Base-by-base conservation (phyloP, 2,329 filamentous ascomycete genomes). In the Albophoma yamanashiensis region DNA sequence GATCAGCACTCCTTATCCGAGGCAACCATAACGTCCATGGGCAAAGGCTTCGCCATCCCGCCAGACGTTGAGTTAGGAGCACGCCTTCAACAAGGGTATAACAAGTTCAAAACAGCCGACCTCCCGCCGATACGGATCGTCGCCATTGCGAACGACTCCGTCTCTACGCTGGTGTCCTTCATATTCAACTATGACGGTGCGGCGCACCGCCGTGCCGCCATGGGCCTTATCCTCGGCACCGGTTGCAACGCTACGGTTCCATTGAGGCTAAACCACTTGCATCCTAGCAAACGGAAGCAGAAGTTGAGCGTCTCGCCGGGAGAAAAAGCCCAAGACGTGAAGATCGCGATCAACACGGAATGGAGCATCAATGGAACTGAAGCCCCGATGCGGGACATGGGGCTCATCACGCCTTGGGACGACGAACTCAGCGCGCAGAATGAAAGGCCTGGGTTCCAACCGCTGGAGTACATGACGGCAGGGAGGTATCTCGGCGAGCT, bases 381-480 rank as follows among this genome's bases (percentile, higher is more conserved):
- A n/a, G 77, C 80, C 8, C 88, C 89, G 0, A 75, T 93, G 59
- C 77, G 80, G 31, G 79, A 86, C 31, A 74, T 86, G 25, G 76
- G 78, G 1, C 79, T 92, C 56, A 82, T 90, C 58, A 92, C 83
- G 12, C 75, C 75, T 42, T 93, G 89, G 89, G 90, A 94, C 67
- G 73, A 77, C 12, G 74, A 80, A 61, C 78, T 94, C 7, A 89
- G 92, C 65, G 73, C 73, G 5, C 81, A 85, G 55, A 87, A 86
- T 65, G 86, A 90, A 66, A 78, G 77, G 8, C 88, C 89, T 0
- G 89, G 89, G 0, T 92, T 93, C 66, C 89, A 93, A 64, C 89
- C 89, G 0, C 82, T 93, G 25, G 90, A 94, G 69, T 93, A 92
- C 73, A 91, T 93, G 87, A 92, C 89, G 0, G 84, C 89, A 3